phyloP scores from a whole-genome alignment of 441 rosid genomes.

The Aquilaria agallochum region DNA sequence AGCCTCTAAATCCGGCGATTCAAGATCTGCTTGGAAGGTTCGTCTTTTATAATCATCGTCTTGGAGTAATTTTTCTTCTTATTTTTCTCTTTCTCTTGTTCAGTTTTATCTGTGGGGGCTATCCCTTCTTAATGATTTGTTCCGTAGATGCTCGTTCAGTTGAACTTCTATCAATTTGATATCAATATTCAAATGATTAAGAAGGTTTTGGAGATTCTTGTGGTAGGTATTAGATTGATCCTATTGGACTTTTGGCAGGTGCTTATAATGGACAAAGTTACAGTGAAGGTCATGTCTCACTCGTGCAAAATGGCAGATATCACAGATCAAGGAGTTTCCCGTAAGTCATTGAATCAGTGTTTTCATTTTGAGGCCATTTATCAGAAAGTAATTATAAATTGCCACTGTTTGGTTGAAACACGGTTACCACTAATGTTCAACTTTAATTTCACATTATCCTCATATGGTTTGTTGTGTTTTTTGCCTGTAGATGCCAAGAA shows the following conservation, averaged over 20 bases:
- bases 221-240: background rate
- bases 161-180: background rate
- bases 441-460: too few species aligned
- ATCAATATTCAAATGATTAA: too few species aligned
- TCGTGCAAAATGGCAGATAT: slow-evolving; percentile 96
- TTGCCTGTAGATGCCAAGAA: too few species aligned
- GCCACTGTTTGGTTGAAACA: too few species aligned
- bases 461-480: too few species aligned
- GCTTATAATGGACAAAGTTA: slow-evolving; percentile 92
- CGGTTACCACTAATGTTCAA: too few species aligned
- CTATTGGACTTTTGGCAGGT: slow-evolving; percentile 42
- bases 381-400: too few species aligned
- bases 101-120: background rate
- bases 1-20: slow-evolving; percentile 58
- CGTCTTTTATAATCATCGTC: background rate
- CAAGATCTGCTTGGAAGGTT: slow-evolving; percentile 84
- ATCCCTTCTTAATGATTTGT: background rate
- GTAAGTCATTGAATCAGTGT: slow-evolving; percentile 37
- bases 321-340: slow-evolving; percentile 91
- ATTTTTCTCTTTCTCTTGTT: background rate
- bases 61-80: background rate
- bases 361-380: background rate
- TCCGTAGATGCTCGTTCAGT: background rate
- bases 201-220: too few species aligned
- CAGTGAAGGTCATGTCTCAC: slow-evolving; percentile 88